Evolutionary conservation across 2,329 filamentous ascomycete genomes (phyloP).

Genomic region (Sporothrix dimorphospora): DNA sequence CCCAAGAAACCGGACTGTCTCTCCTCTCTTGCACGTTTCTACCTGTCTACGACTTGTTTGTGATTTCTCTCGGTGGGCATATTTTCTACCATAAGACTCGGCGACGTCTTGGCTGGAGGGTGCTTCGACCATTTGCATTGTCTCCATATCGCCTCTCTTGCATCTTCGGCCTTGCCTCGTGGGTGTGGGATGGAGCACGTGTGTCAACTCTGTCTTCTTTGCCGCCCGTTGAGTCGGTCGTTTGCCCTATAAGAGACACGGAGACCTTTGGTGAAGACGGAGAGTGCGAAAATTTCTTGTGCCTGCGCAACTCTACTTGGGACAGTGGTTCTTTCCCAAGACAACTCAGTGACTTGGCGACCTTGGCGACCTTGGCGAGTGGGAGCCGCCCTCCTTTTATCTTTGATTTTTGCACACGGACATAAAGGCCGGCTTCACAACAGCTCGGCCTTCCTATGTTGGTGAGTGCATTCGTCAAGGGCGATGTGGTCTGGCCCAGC

Average conservation of each 20-base stretch:
- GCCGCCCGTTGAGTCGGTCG: too few relatives aligned
- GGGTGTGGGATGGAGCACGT: not conserved
- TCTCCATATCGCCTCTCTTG: not conserved
- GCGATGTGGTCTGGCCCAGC: not conserved
- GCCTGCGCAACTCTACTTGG: not conserved
- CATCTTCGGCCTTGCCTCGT: not conserved
- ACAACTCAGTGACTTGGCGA: conserved; percentile 13
- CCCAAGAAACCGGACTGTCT: not conserved
- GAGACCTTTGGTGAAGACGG: not conserved
- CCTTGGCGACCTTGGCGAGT: conserved; percentile 23
- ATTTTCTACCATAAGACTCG: not conserved
- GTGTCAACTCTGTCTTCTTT: not conserved
- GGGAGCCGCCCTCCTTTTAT: conserved; percentile 18
- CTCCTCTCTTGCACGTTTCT: not conserved
- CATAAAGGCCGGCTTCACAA: not conserved
- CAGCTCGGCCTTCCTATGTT: not conserved
- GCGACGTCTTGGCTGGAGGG: not conserved
- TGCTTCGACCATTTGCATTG: not conserved
- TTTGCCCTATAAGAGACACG: not conserved
- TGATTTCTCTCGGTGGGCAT: not conserved
- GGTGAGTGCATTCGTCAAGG: conserved; percentile 2
- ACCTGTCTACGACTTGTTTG: not conserved
- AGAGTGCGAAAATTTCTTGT: not conserved
- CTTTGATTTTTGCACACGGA: not conserved
- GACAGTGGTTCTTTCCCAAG: not conserved